Evolutionary conservation across 2,329 filamentous ascomycete genomes (phyloP).

Genomic region (Aspergillus versicolor): DNA sequence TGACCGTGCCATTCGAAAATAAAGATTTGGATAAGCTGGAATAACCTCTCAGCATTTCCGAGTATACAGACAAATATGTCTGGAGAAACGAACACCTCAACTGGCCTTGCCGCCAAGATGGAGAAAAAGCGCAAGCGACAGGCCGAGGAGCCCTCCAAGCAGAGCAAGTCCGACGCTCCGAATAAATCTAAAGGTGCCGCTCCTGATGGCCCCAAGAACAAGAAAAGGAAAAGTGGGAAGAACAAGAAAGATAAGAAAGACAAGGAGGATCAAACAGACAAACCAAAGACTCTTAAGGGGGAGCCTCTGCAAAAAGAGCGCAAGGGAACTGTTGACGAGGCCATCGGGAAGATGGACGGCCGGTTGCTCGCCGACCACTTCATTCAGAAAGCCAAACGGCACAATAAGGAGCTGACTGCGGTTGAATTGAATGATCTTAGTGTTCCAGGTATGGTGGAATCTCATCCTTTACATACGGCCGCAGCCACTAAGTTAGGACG

Average conservation of each 20-base stretch:
- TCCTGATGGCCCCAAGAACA: conserved; percentile 32
- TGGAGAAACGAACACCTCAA: conserved; percentile 18
- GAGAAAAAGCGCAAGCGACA: conserved; percentile 44
- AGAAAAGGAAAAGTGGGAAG: conserved; percentile 26
- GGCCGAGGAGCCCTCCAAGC: conserved; percentile 30
- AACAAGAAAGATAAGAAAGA: conserved; percentile 27
- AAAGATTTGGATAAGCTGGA: not conserved
- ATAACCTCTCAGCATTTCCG: not conserved
- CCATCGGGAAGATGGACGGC: conserved; percentile 79
- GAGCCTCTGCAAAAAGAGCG: conserved; percentile 49
- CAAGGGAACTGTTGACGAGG: conserved; percentile 73
- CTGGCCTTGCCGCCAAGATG: conserved; percentile 33
- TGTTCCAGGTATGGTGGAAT: conserved; percentile 63
- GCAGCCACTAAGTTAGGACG: conserved; percentile 7
- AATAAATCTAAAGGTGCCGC: conserved; percentile 18
- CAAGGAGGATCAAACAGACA: conserved; percentile 22
- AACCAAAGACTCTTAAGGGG: conserved; percentile 22
- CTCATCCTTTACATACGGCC: not conserved
- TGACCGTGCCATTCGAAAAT: not conserved
- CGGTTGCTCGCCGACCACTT: conserved; percentile 82
- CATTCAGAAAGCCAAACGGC: conserved; percentile 73
- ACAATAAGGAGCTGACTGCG: conserved; percentile 75
- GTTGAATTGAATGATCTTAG: conserved; percentile 83
- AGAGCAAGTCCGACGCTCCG: conserved; percentile 23
- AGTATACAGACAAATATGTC: conserved; percentile 11